phyloP scores from a whole-genome alignment of 495 filamentous ascomycete species.

The Parathielavia appendiculata region DNA sequence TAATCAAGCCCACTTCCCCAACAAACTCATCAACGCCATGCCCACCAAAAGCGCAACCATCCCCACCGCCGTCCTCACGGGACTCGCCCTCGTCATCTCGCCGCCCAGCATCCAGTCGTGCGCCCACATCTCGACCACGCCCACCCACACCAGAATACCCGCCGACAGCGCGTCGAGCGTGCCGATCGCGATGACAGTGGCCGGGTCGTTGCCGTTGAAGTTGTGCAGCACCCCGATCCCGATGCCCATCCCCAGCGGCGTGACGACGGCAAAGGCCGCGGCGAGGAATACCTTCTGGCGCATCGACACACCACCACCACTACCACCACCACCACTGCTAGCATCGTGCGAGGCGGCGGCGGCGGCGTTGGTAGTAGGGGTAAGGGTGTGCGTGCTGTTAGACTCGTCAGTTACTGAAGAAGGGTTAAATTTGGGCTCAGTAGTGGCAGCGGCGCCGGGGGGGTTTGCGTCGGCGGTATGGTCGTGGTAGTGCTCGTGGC shows the following conservation, averaged over 20 bases:
- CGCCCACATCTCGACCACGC: constrained; percentile 56
- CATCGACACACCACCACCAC: constrained; percentile 16
- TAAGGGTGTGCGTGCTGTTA: constrained; percentile 4
- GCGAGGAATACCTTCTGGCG: constrained; percentile 45
- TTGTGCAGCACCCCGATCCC: constrained; percentile 48
- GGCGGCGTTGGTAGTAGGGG: background rate
- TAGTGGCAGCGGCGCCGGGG: background rate
- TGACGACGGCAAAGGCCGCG: constrained; percentile 49
- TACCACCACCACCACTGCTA: no score
- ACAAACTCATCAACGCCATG: constrained; percentile 31
- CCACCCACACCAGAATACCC: constrained; percentile 56
- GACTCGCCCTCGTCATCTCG: constrained; percentile 25
- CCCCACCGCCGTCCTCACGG: constrained; percentile 22
- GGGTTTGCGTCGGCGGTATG: background rate
- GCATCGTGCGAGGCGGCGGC: background rate
- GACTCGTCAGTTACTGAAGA: background rate
- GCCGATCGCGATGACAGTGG: constrained; percentile 53
- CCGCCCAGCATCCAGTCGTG: constrained; percentile 48
- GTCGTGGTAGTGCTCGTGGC: constrained; percentile 19
- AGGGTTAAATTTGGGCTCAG: background rate
- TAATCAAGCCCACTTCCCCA: constrained; percentile 34
- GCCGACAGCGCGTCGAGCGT: constrained; percentile 54
- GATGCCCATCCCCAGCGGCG: constrained; percentile 56
- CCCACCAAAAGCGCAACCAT: constrained; percentile 23
- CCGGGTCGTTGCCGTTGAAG: constrained; percentile 54